These are phyloP conservation scores for Talaromyces sp. DNA, from an alignment of 2,329 filamentous ascomycete species.

Conservation along the genomic window DNA sequence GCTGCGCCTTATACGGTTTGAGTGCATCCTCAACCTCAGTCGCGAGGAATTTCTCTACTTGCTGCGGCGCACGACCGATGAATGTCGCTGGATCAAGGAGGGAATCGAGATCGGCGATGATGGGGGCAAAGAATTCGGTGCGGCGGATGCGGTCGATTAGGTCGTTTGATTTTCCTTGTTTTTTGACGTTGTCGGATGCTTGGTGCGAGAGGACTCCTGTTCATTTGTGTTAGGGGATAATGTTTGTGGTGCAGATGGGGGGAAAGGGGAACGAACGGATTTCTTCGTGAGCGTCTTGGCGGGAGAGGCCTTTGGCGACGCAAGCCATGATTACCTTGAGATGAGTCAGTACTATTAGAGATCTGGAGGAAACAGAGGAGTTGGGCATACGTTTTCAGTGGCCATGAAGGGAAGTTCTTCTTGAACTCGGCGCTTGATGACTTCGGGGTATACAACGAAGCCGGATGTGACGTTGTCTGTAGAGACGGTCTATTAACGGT, in stretches of 20 bases:
- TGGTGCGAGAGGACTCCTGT: constrained; percentile 66
- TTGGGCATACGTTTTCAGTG: constrained; percentile 44
- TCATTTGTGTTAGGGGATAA: background rate
- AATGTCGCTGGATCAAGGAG: background rate
- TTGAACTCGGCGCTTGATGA: constrained; percentile 62
- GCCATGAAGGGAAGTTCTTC: constrained; percentile 85
- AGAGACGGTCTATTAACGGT: background rate
- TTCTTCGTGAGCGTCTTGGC: constrained; percentile 82
- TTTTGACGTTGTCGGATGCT: constrained; percentile 65
- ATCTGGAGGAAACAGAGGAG: background rate
- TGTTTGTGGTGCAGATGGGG: background rate
- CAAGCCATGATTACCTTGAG: constrained; percentile 67
- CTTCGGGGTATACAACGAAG: constrained; percentile 71
- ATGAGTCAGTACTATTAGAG: background rate
- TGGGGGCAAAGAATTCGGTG: constrained; percentile 61
- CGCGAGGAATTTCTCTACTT: background rate
- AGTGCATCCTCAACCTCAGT: background rate
- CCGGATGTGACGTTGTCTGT: constrained; percentile 64
- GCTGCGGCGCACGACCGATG: constrained; percentile 7
- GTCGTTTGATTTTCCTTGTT: constrained; percentile 71
- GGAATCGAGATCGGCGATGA: constrained; percentile 3
- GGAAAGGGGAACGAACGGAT: constrained; percentile 50
- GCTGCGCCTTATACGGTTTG: background rate
- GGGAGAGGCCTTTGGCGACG: constrained; percentile 61
- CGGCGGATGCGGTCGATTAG: constrained; percentile 70